phyloP scores from a whole-genome alignment of 352 stramenopile species.

The Phytophthora rubi region DNA sequence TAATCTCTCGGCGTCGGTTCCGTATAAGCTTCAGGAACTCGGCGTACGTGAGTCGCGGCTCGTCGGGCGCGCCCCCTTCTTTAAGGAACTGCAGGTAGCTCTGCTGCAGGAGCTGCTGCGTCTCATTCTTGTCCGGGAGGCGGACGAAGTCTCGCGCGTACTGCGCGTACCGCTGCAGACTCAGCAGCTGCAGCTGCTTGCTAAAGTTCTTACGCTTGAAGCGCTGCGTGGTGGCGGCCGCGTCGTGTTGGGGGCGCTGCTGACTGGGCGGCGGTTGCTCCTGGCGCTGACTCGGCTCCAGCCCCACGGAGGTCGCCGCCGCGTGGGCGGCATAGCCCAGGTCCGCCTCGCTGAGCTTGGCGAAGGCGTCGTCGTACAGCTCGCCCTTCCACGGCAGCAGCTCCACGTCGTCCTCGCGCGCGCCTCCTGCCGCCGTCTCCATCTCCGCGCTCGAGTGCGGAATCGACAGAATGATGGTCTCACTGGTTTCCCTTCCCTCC shows the following conservation, averaged over 20 bases:
- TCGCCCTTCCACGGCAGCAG: constrained; percentile 56
- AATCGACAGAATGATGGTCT: constrained; percentile 36
- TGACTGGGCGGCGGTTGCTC: constrained; percentile 3
- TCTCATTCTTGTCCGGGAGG: constrained; percentile 58
- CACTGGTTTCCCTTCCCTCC: background rate
- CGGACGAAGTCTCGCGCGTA: constrained; percentile 38
- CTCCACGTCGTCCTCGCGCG: constrained; percentile 51
- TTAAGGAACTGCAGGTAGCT: constrained; percentile 63
- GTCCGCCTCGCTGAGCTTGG: constrained; percentile 46
- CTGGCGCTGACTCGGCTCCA: constrained; percentile 24
- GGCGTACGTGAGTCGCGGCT: constrained; percentile 52
- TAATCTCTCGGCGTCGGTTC: constrained; percentile 69
- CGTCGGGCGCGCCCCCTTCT: constrained; percentile 50
- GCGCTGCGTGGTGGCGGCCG: constrained; percentile 18
- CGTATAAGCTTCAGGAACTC: constrained; percentile 80
- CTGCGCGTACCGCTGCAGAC: constrained; percentile 64
- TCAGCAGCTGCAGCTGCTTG: constrained; percentile 68
- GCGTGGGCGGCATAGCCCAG: constrained; percentile 27
- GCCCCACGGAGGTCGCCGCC: background rate
- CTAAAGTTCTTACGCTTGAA: constrained; percentile 79
- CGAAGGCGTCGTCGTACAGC: constrained; percentile 53
- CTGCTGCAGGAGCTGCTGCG: constrained; percentile 55
- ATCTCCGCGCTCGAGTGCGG: constrained; percentile 16
- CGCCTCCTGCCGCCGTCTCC: constrained; percentile 8
- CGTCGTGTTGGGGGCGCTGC: constrained; percentile 5